Conservation (phyloP, 768 basidiomycete species). For the Trametes elegans region DNA sequence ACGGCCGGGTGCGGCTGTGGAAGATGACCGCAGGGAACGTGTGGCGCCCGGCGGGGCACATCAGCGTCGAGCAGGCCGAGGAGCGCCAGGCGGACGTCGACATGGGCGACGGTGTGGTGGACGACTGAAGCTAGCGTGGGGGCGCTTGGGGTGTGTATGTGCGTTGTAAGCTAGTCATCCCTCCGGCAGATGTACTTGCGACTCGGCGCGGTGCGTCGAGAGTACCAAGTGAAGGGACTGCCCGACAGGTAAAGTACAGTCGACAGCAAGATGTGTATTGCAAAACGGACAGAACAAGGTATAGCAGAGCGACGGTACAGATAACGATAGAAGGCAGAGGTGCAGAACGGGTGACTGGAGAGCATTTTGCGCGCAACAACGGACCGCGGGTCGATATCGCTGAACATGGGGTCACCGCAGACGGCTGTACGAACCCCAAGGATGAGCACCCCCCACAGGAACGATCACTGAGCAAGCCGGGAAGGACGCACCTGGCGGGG, state of each 20-base stretch:
- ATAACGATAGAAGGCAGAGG: background rate
- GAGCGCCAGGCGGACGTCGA: conserved; percentile 44
- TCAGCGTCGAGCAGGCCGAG: conserved; percentile 76
- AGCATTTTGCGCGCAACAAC: background rate
- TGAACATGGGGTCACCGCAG: background rate
- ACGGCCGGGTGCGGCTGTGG: conserved; percentile 81
- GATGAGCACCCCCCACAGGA: too few species aligned
- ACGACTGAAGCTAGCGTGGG: conserved; percentile 30
- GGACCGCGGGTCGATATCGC: background rate
- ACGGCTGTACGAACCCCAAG: background rate
- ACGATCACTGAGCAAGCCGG: background rate
- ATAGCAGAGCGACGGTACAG: background rate
- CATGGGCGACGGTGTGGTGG: conserved; percentile 42
- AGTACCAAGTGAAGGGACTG: too few species aligned
- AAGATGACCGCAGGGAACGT: conserved; percentile 82
- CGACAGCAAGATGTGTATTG: background rate
- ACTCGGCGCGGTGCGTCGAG: too few species aligned
- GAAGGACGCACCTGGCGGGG: background rate
- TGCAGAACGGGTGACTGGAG: background rate
- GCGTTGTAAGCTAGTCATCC: too few species aligned
- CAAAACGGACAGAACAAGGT: background rate
- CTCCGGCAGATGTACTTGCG: too few species aligned
- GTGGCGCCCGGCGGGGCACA: conserved; percentile 79
- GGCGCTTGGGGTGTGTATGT: too few species aligned
- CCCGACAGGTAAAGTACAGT: too few species aligned